Base-by-base conservation (phyloP, 192 early-diverging fungal genomes). In the Coemansia sp. region DNA sequence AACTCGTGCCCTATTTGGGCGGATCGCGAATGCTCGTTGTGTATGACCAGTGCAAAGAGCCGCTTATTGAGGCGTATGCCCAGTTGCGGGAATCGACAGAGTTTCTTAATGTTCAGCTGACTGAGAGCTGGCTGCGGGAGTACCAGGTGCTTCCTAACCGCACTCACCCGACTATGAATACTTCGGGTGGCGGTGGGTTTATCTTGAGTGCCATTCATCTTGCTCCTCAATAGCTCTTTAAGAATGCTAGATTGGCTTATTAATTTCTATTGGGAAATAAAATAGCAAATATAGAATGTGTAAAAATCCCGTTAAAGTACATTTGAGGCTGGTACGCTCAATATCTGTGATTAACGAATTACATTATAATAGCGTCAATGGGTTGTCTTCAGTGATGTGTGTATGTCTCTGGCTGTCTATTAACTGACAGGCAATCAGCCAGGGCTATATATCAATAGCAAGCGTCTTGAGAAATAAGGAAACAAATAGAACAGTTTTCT, bases 61-160 rank as follows among this genome's bases (percentile, higher is more conserved):
- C 85, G 16, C 71, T 91, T 9, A 35, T 91, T 8, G 83, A 86
- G 26, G 78, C 88, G 4, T 88, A 83, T 52, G 77, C 80, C 7
- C 83, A 83, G 75, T 86, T 97, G 82, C 85, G 90, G 31, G 80
- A 74, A 49, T 89, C 86, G 8, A 78, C 77, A 1, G 83, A 86
- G 14, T 94, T 86, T 41, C 66, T 96, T 53, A 92, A 94, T 47
- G 87, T 91, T 11, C 90, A 94, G 68, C 61, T 99, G 19, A 91
- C 89, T 1, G 96, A 99, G 66, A 92, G 90, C 67, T 95, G 90
- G 91, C 77, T 97, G 54, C 85, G 97, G 25, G 89, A 95, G 68
- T 92, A 91, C 61, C 92, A 93, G 73, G 87, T 93, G 3, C 81
- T 93, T 49, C 91, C 91, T 12, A 87, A 85, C 26, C 87, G 92